Percentiles rank a stretch among this genome's conserved stretches.
Evolutionary conservation across 306 rosid species (phyloP).

Genomic region (Albizia julibrissin): DNA sequence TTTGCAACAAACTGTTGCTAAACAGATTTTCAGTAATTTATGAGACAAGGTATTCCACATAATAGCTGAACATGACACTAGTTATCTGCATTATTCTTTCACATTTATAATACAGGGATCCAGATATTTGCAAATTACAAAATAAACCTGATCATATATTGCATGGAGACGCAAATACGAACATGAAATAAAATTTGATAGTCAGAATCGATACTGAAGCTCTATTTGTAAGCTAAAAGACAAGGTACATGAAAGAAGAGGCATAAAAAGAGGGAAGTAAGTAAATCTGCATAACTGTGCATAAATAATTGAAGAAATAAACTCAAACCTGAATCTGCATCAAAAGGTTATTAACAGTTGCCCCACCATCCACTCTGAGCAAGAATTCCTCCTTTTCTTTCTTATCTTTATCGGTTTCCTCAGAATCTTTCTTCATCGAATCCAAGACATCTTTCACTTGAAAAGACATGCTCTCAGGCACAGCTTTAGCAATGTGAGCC

Average conservation of each 20-base stretch:
- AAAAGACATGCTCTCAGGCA: slow-evolving; percentile 88
- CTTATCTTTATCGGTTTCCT: slow-evolving; percentile 26
- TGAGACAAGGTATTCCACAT: not conserved
- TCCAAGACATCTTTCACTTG: slow-evolving; percentile 91
- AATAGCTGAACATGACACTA: not conserved
- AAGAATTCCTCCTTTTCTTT: slow-evolving; percentile 46
- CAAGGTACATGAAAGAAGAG: not conserved
- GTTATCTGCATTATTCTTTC: not conserved
- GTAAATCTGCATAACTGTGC: not conserved
- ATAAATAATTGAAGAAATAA: slow-evolving; percentile 8
- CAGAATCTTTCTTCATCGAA: slow-evolving; percentile 82
- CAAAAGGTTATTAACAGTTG: slow-evolving; percentile 72
- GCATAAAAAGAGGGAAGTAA: not conserved
- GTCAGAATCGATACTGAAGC: not conserved
- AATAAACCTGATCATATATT: not conserved
- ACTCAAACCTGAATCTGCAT: slow-evolving; percentile 92
- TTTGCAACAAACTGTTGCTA: not conserved
- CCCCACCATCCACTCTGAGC: slow-evolving; percentile 96
- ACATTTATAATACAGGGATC: not conserved
- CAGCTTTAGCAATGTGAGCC: slow-evolving; percentile 89
- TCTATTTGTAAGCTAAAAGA: not conserved
- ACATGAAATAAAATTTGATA: not conserved
- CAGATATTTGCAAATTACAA: not conserved
- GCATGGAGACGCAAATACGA: not conserved
- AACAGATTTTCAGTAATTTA: not conserved